Base-by-base conservation (phyloP, 306 rosid species). In the Crataegus laevigata region DNA sequence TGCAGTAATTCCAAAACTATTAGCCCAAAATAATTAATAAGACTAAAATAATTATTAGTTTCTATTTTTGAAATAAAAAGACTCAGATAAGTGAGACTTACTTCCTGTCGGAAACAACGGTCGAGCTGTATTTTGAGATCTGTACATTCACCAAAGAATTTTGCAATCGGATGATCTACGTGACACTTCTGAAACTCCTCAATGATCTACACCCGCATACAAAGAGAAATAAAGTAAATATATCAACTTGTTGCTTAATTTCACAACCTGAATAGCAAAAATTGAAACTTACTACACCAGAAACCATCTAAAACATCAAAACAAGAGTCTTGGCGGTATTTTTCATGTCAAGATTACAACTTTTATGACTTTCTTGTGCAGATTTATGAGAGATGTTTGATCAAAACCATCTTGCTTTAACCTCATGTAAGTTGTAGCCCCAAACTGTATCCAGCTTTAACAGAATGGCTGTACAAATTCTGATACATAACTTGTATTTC, bases 121-220 rank as follows among this genome's bases (percentile, higher is more conserved):
- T 91, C 98, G 75, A 91, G 88, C 91, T 91, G 90, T 74, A 91
- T 86, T 79, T 94, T 94, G 73, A 94, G 84, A 85, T 90, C 86
- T 51, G 98, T 94, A 82, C 98, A 94, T 84, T 91, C 85, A 68
- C 97, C 98, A 36, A 88, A 87, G 80, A 94, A 91, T 79, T 94
- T 94, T 52, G 59, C 87, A 78, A 82, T 2, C 32, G 97, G 97
- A 81, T 94, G 96, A 64, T 91, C 97, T 2, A 75, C 15, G 81
- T 94, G 98, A 76, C 97, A 91, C 85, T 87, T 86, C 63, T 94
- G 97, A 72, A 94, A 94, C 86, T 82, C 61, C 85, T 91, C 94
- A 34, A 94, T 94, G 68, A 94, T 87, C 91, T 87, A 75, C 60
- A 75, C 22, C 80, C 25, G 26, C 21, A 80, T 17, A 22, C 24